Evolutionary conservation across 768 basidiomycete genomes (phyloP).

Genomic region (Pisolithus sp.): DNA sequence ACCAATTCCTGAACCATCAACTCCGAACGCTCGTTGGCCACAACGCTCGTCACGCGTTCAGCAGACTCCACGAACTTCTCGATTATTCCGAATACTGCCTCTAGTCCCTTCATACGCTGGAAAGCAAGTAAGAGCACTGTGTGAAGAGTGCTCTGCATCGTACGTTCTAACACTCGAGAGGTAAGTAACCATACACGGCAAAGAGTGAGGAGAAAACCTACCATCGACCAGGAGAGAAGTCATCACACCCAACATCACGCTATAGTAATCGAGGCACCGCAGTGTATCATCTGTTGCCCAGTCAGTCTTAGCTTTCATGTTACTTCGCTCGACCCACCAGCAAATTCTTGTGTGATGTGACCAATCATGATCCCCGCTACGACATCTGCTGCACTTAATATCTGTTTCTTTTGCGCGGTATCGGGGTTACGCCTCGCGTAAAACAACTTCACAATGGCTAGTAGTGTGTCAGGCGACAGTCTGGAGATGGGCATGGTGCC

Average conservation of each 20-base stretch:
- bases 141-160: slow-evolving; percentile 66
- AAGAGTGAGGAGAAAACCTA: slow-evolving; percentile 23
- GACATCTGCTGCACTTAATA: slow-evolving; percentile 57
- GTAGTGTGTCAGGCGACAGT: background rate
- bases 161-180: slow-evolving; percentile 51
- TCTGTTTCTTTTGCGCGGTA: slow-evolving; percentile 67
- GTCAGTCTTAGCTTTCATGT: slow-evolving; percentile 6
- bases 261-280: slow-evolving; percentile 43
- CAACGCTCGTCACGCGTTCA: slow-evolving; percentile 42
- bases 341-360: slow-evolving; percentile 51
- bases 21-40: slow-evolving; percentile 52
- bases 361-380: slow-evolving; percentile 69
- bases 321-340: slow-evolving; percentile 39
- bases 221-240: slow-evolving; percentile 55
- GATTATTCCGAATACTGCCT: slow-evolving; percentile 57
- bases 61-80: slow-evolving; percentile 50
- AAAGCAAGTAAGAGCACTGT: slow-evolving; percentile 78
- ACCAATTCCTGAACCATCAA: slow-evolving; percentile 56
- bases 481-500: slow-evolving; percentile 10
- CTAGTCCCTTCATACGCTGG: slow-evolving; percentile 63
- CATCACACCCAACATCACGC: slow-evolving; percentile 47
- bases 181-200: background rate
- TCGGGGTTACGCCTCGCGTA: slow-evolving; percentile 77
- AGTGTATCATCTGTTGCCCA: slow-evolving; percentile 32
- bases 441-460: slow-evolving; percentile 85